Percentiles rank a stretch among this genome's conserved stretches.
Evolutionary conservation across 495 filamentous ascomycete species (phyloP).

Genomic region (Penicillium samsonianum): DNA sequence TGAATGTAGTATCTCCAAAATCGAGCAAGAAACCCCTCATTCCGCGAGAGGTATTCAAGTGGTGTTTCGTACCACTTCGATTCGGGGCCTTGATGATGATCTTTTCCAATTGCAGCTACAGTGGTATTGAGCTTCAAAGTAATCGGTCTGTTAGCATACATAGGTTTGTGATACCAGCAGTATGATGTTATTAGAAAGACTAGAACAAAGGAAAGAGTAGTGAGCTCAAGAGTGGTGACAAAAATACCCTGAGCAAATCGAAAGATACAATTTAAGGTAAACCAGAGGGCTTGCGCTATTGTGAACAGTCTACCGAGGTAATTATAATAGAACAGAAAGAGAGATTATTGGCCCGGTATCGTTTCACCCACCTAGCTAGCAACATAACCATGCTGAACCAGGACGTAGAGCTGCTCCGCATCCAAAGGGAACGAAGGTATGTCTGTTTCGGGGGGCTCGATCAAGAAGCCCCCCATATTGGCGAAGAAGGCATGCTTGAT

Average conservation of each 20-base stretch:
- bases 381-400: slow-evolving; percentile 13
- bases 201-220: slow-evolving; percentile 43
- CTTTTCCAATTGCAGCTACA: neutral
- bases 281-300: slow-evolving; percentile 34
- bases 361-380: slow-evolving; percentile 23
- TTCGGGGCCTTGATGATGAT: neutral
- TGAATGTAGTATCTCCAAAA: slow-evolving; percentile 25
- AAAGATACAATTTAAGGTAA: slow-evolving; percentile 18
- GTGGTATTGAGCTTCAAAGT: neutral
- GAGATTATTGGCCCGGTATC: neutral
- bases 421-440: slow-evolving; percentile 15
- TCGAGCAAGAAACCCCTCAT: slow-evolving; percentile 22
- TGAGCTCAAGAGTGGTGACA: slow-evolving; percentile 43
- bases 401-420: slow-evolving; percentile 10
- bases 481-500: slow-evolving; percentile 41
- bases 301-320: slow-evolving; percentile 1
- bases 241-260: slow-evolving; percentile 9
- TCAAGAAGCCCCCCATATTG: slow-evolving; percentile 42
- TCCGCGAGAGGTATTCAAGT: slow-evolving; percentile 25
- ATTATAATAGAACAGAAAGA: neutral
- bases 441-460: slow-evolving; percentile 22
- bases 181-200: slow-evolving; percentile 40
- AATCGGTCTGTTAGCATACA: slow-evolving; percentile 32
- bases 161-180: slow-evolving; percentile 47
- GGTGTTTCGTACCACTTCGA: slow-evolving; percentile 23